Conservation (phyloP, 2,329 filamentous ascomycete species). For the Cercospora sojina region DNA sequence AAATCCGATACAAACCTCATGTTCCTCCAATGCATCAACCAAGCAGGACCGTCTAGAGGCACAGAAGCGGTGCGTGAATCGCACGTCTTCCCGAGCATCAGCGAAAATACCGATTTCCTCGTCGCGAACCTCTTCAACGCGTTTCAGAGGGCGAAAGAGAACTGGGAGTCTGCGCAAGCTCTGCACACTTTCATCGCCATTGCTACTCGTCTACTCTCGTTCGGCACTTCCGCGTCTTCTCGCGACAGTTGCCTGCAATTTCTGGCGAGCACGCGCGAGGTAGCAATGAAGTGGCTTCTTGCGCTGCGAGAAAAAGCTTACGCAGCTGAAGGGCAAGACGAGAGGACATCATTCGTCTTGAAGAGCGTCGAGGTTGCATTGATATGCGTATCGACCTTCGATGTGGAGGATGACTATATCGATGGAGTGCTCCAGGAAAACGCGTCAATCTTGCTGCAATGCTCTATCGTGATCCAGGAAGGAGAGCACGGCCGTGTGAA, state of each 20-base stretch:
- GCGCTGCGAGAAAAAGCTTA: constrained; percentile 50
- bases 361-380: constrained; percentile 55
- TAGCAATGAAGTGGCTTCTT: constrained; percentile 53
- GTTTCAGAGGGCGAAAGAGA: constrained; percentile 27
- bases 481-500: constrained; percentile 1
- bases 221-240: constrained; percentile 16
- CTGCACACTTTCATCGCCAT: constrained; percentile 27
- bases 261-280: constrained; percentile 45
- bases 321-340: constrained; percentile 40
- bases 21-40: constrained; percentile 53
- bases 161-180: constrained; percentile 34
- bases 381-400: constrained; percentile 55
- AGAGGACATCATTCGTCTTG: constrained; percentile 30
- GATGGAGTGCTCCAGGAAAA: constrained; percentile 17
- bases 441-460: constrained; percentile 24
- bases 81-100: constrained; percentile 54
- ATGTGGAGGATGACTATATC: constrained; percentile 28
- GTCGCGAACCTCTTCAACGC: constrained; percentile 18
- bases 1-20: constrained; percentile 52
- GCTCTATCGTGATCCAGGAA: constrained; percentile 28
- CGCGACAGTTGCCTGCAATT: constrained; percentile 14
- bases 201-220: constrained; percentile 26
- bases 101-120: constrained; percentile 8
- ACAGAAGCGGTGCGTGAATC: constrained; percentile 42
- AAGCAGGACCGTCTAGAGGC: constrained; percentile 48